Percentiles rank a stretch among this genome's conserved stretches.
Evolutionary conservation across 169 alveolate genomes (phyloP).

Genomic region (Cryptosporidium sp.): DNA sequence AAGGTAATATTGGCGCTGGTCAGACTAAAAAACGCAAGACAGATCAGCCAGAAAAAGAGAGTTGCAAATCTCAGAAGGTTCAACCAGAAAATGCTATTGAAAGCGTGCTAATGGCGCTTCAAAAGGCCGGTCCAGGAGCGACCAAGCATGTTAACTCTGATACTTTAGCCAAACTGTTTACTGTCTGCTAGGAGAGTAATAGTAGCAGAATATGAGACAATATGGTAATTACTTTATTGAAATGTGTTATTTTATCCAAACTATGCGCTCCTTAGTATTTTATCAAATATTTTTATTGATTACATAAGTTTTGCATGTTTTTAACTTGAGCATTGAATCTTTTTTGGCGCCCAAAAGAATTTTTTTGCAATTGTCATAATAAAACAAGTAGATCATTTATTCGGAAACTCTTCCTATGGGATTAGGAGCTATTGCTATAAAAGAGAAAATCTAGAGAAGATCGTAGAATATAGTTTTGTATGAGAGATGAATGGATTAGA

Average conservation of each 20-base stretch:
- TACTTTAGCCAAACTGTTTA: conserved; percentile 64
- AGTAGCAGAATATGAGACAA: background rate
- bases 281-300: background rate
- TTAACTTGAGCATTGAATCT: background rate
- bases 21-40: background rate
- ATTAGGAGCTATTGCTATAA: background rate
- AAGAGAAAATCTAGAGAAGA: background rate
- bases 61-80: conserved; percentile 25
- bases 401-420: background rate
- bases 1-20: background rate
- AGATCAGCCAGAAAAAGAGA: conserved; percentile 3
- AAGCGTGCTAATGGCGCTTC: conserved; percentile 69
- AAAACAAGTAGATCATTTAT: background rate
- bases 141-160: conserved; percentile 68
- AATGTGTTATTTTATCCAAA: background rate
- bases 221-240: background rate
- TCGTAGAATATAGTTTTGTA: background rate
- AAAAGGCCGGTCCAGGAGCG: conserved; percentile 63
- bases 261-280: background rate
- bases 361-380: background rate
- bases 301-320: background rate
- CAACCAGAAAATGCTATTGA: conserved; percentile 73
- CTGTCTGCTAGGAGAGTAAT: conserved; percentile 24
- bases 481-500: conserved; percentile 1
- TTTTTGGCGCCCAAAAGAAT: conserved; percentile 3